Evolutionary conservation across 305 asterid genomes (phyloP), one percentile per base, ranked within the genome.

Genomic region (Rubia occidens): DNA sequence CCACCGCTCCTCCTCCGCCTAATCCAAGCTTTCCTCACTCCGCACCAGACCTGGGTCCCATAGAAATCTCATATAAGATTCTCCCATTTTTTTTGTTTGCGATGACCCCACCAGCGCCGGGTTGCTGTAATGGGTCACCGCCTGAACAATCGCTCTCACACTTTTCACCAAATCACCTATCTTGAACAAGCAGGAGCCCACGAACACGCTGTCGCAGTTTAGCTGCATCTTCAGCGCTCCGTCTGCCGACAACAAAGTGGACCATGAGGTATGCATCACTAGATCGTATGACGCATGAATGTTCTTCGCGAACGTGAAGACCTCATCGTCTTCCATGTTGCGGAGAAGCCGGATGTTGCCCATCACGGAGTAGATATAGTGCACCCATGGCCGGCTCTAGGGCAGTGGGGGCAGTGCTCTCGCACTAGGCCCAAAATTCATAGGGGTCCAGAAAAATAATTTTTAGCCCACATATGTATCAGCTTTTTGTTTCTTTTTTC

Each of bases 211-310:
- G 75, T 94, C 97, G 79, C 99, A 94, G 2, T 96, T 96, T 24
- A 91, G 85, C 81, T 94, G 99, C 99, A 91, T 94, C 99, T 89
- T 91, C 65, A 91, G 83, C 47, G 97, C 96, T 0, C 97, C 98
- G 61, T 90, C 97, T 2, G 97, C 98, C 98, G 11, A 97, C 97
- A n/a, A 97, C 99, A 75, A 94, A 94, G 20, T 94, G 99, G 18
- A 94, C 99, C 73, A 91, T 96, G 1, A 96, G 17, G 97, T 89
- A 87, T 91, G 97, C 97, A 91, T 91, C 75, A 91, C 96, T 49
- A 91, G 80, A 67, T 91, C 97, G 77, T 91, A 91, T 0, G 97
- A 96, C 10, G 97, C 88, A 62, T 73, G 84, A 66, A 91, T 77
- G 72, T 91, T 84, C 87, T 91, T 91, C 3, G 97, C 96, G 72